Conservation (phyloP, 305 asterid genomes). For the Solanum hybrid region DNA sequence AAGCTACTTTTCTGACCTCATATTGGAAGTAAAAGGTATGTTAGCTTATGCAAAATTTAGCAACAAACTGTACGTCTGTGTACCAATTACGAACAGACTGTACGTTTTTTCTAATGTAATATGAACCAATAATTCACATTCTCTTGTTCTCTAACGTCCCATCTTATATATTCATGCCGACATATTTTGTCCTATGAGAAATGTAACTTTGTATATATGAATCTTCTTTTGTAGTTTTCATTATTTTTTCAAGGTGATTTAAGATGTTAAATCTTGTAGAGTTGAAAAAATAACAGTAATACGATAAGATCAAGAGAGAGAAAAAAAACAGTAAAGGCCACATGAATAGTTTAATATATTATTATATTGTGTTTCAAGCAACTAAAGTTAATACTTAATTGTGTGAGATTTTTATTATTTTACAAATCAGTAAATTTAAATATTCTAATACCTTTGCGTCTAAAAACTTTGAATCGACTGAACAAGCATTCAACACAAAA, state of each 20-base stretch:
- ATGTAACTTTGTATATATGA: background rate
- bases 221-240: background rate
- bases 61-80: background rate
- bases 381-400: background rate
- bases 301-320: background rate
- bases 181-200: background rate
- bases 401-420: background rate
- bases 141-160: background rate
- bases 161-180: background rate
- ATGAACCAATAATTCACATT: background rate
- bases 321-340: background rate
- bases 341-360: background rate
- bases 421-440: background rate
- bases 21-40: background rate
- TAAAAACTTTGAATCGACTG: background rate
- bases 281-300: background rate
- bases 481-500: background rate
- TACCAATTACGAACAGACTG: background rate
- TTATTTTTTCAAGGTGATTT: background rate
- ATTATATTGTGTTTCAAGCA: background rate
- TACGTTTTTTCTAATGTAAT: background rate
- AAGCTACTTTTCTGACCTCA: background rate
- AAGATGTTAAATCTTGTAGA: background rate
- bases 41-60: background rate
- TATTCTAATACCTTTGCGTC: background rate